A percentile compares a stretch with the other conserved stretches of the same genome.
Conservation (phyloP, 805 yeast genomes). For the Spathaspora girioi region DNA sequence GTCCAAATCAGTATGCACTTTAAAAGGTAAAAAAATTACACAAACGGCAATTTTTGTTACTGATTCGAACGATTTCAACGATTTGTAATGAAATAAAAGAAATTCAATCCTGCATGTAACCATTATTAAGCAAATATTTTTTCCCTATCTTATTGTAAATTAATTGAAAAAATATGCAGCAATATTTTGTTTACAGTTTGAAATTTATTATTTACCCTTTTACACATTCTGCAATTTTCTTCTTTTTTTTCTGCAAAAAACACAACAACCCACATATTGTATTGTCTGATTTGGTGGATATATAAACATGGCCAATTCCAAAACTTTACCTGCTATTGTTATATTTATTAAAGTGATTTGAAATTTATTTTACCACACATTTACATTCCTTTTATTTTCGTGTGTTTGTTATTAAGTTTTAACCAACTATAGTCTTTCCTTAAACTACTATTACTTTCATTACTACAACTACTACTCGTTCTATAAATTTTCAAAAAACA, state of each 20-base stretch:
- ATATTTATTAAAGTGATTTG: neutral
- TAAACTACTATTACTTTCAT: neutral
- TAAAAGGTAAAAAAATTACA: neutral
- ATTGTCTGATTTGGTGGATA: neutral
- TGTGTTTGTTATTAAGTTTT: neutral
- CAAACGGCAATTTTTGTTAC: neutral
- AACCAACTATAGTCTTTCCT: constrained; percentile 12
- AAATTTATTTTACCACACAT: neutral
- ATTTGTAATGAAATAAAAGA: neutral
- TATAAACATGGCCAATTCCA: neutral
- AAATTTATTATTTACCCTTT: neutral
- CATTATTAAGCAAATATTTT: neutral
- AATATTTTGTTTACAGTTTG: neutral
- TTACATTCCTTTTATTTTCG: neutral
- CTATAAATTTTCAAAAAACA: neutral
- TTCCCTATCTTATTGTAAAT: neutral
- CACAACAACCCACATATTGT: neutral
- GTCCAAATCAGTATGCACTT: neutral
- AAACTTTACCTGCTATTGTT: neutral
- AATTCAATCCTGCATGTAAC: neutral
- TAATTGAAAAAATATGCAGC: neutral
- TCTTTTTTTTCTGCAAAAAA: neutral
- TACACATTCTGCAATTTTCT: neutral
- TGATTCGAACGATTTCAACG: neutral
- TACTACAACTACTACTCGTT: neutral